These are phyloP conservation scores for Schoenoplectus tabernaemontani DNA, from an alignment of 202 grass and related monocot species.

Conservation along the genomic window DNA sequence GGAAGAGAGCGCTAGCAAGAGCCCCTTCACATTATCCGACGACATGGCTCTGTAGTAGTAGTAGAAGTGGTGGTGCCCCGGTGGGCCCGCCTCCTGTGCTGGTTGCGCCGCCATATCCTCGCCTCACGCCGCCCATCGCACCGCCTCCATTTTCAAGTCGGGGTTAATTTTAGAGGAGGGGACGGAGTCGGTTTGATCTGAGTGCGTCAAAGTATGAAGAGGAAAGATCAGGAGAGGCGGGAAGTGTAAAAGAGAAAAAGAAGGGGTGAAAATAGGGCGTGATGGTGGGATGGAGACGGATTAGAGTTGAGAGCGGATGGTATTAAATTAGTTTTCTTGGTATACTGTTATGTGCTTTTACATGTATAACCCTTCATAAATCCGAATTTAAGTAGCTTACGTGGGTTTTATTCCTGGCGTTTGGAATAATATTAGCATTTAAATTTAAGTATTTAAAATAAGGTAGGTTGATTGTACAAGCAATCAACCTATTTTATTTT, in stretches of 20 bases:
- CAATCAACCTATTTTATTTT: too few relatives aligned
- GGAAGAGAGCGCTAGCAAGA: constrained; percentile 69
- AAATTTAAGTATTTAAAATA: too few relatives aligned
- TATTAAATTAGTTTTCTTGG: constrained; percentile 3
- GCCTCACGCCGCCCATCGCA: background rate
- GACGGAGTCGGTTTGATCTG: background rate
- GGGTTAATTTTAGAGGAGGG: background rate
- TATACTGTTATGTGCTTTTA: background rate
- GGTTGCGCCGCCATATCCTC: background rate
- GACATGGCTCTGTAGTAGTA: constrained; percentile 19
- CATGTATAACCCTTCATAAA: too few relatives aligned
- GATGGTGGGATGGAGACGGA: background rate
- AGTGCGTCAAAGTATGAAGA: background rate
- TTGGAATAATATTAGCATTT: too few relatives aligned
- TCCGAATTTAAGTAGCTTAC: too few relatives aligned
- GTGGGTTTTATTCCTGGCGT: too few relatives aligned
- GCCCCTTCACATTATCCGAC: constrained; percentile 63
- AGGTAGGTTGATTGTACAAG: too few relatives aligned
- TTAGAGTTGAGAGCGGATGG: constrained; percentile 2
- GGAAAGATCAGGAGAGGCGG: background rate
- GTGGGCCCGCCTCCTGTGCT: background rate
- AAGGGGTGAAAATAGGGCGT: background rate
- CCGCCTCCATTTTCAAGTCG: background rate
- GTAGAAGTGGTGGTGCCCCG: constrained; percentile 16
- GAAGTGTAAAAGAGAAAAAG: too few relatives aligned